Evolutionary conservation across 495 filamentous ascomycete genomes (phyloP).

Genomic region (Penicillium longicatenatum): DNA sequence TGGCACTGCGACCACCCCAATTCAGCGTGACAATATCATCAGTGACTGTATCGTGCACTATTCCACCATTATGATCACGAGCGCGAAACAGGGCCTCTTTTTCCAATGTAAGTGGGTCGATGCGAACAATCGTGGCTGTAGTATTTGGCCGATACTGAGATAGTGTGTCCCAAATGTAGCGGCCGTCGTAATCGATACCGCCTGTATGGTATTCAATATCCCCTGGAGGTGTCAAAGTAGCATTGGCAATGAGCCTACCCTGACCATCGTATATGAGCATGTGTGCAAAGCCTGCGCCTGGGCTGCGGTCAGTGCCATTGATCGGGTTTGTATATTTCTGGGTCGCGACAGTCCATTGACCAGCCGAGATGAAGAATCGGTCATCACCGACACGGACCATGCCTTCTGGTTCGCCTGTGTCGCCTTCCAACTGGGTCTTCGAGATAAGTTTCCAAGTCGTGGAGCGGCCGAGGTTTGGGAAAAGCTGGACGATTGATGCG

Average conservation of each 20-base stretch:
- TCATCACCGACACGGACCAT: constrained; percentile 34
- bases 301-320: constrained; percentile 34
- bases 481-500: constrained; percentile 32
- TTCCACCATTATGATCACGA: constrained; percentile 37
- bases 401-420: constrained; percentile 41
- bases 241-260: constrained; percentile 37
- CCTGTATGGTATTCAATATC: constrained; percentile 36
- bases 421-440: constrained; percentile 34
- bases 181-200: constrained; percentile 44
- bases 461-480: constrained; percentile 27
- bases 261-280: constrained; percentile 35
- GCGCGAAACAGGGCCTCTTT: constrained; percentile 25
- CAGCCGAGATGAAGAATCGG: constrained; percentile 34
- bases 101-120: constrained; percentile 31
- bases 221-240: constrained; percentile 27
- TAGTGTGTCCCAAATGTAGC: constrained; percentile 36
- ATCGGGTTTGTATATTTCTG: constrained; percentile 25
- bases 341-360: constrained; percentile 29
- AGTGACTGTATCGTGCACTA: constrained; percentile 32
- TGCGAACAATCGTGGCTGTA: constrained; percentile 36
- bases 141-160: constrained; percentile 40
- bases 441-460: constrained; percentile 35
- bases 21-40: constrained; percentile 36
- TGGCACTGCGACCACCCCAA: constrained; percentile 36
- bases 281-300: constrained; percentile 35